These are phyloP conservation scores for Yamadazyma dushanensis DNA, from an alignment of 1,139 yeast species.

Conservation along the genomic window DNA sequence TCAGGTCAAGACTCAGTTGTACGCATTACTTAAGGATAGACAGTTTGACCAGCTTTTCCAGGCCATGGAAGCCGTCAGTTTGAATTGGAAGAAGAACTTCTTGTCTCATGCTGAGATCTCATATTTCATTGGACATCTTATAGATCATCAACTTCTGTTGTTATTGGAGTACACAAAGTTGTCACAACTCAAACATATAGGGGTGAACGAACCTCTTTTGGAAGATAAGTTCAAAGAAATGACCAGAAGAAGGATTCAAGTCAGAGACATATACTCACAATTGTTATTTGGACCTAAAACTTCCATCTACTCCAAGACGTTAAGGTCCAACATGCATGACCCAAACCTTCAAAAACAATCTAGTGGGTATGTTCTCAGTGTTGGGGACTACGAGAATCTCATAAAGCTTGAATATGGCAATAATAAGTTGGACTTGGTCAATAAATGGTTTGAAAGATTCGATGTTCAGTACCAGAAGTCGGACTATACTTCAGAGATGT, in stretches of 20 bases:
- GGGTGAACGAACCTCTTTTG: constrained; percentile 5
- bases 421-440: constrained; percentile 39
- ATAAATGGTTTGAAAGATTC: constrained; percentile 40
- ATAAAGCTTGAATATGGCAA: constrained; percentile 35
- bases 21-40: constrained; percentile 18
- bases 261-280: constrained; percentile 30
- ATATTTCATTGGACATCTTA: constrained; percentile 23
- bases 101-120: constrained; percentile 25
- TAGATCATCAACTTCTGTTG: constrained; percentile 23
- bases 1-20: constrained; percentile 16
- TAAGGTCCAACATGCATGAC: constrained; percentile 21
- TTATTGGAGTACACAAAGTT: constrained; percentile 5
- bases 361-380: constrained; percentile 17
- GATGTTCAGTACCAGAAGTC: constrained; percentile 23
- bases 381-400: constrained; percentile 41
- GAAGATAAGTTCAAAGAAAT: constrained; percentile 1
- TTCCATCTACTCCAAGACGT: constrained; percentile 23
- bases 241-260: constrained; percentile 17
- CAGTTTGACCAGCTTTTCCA: constrained; percentile 22
- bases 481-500: constrained; percentile 32
- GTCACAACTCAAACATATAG: constrained; percentile 2
- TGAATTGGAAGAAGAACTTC: constrained; percentile 15
- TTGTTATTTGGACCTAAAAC: constrained; percentile 22
- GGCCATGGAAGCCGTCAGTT: constrained; percentile 18
- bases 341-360: not conserved